phyloP scores from a whole-genome alignment of 345 rosid species.

The Dimocarpus longan region DNA sequence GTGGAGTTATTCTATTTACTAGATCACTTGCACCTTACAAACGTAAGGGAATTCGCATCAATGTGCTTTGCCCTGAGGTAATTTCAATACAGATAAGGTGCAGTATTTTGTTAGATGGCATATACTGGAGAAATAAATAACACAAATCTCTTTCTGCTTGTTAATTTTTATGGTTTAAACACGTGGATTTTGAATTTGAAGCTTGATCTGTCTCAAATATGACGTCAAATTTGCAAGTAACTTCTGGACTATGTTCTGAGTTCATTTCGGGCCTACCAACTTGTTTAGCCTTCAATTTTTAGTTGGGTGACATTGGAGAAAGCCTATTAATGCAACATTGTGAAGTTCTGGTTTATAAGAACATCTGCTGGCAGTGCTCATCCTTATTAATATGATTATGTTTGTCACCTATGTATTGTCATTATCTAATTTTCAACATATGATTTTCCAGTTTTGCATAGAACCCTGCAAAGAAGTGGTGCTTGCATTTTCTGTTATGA shows the following conservation, averaged over 20 bases:
- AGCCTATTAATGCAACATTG: background rate
- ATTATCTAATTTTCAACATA: background rate
- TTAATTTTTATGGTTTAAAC: background rate
- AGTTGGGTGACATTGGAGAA: background rate
- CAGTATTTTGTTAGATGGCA: background rate
- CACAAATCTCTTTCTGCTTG: background rate
- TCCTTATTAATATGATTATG: background rate
- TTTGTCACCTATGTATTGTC: background rate
- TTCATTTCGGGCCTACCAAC: background rate
- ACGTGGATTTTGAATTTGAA: background rate
- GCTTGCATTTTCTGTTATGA: background rate
- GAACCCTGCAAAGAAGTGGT: background rate
- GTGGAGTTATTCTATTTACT: slow-evolving; percentile 83
- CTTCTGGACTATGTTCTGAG: background rate
- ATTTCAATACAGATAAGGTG: background rate
- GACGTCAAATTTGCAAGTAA: background rate
- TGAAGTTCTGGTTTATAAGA: background rate
- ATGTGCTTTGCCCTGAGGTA: slow-evolving; percentile 99
- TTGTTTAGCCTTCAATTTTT: background rate
- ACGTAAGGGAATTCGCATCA: slow-evolving; percentile 79
- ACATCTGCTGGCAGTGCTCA: background rate
- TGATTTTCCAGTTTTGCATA: slow-evolving; percentile 3
- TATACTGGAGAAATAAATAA: background rate
- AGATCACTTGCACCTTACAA: slow-evolving; percentile 63
- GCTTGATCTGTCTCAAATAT: background rate